Evolutionary conservation across 2,329 filamentous ascomycete genomes (phyloP).

Genomic region (Ascochyta koolunga): DNA sequence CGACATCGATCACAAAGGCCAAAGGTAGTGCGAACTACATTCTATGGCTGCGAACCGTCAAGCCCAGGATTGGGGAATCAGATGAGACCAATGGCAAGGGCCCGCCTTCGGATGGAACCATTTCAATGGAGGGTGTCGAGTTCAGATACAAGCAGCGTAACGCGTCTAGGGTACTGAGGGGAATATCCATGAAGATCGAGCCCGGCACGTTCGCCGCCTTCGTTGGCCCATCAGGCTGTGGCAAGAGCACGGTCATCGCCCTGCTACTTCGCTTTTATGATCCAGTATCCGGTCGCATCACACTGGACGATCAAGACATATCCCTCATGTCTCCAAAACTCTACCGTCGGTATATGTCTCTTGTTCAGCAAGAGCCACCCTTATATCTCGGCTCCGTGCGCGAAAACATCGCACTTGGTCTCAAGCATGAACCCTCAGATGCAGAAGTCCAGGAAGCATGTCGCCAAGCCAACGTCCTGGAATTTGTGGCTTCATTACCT

Average conservation of each 20-base stretch:
- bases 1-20: slow-evolving; percentile 8
- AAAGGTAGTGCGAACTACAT: slow-evolving; percentile 7
- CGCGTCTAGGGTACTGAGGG: slow-evolving; percentile 77
- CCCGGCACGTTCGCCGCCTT: slow-evolving; percentile 60
- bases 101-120: slow-evolving; percentile 33
- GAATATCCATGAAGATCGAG: slow-evolving; percentile 52
- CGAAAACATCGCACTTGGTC: slow-evolving; percentile 57
- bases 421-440: slow-evolving; percentile 48
- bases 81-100: not conserved
- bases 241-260: slow-evolving; percentile 91
- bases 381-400: slow-evolving; percentile 55
- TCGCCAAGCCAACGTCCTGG: slow-evolving; percentile 34
- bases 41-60: not conserved
- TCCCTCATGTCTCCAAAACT: slow-evolving; percentile 46
- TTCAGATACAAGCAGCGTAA: slow-evolving; percentile 87
- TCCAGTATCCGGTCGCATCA: slow-evolving; percentile 72
- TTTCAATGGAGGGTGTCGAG: slow-evolving; percentile 79
- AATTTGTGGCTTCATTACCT: slow-evolving; percentile 40
- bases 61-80: slow-evolving; percentile 3
- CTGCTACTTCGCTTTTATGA: slow-evolving; percentile 92
- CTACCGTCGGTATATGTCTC: slow-evolving; percentile 73
- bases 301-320: slow-evolving; percentile 71
- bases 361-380: slow-evolving; percentile 55
- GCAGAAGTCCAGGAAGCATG: slow-evolving; percentile 58
- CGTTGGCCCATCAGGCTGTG: slow-evolving; percentile 79